Base-by-base conservation (phyloP, 441 rosid species). In the Adansonia rubrostipa region DNA sequence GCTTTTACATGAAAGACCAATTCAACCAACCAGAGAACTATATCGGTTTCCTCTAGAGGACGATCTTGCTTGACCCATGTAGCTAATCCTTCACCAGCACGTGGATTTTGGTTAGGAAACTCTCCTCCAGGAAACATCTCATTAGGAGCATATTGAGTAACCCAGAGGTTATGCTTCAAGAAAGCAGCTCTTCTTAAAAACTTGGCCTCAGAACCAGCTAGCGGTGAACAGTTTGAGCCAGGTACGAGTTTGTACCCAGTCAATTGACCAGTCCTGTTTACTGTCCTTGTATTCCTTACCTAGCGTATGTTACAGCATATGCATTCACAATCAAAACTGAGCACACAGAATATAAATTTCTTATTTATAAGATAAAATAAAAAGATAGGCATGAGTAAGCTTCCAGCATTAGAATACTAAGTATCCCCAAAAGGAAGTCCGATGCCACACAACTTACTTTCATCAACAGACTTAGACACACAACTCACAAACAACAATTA, bases 51-150 rank as follows among this genome's bases (percentile, higher is more conserved):
- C 69, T 86, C 91, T 33, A 88, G 77, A 74, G 86, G 44, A 24
- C 88, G 87, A 74, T 88, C 84, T 78, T 82, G 83, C 80, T 88
- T 83, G 24, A 83, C 89, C 91, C 91, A 88, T 54, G 91, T 84
- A 11, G 88, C 83, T 75, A 88, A 71, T 73, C 91, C 91, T 67
- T 86, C 91, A 4, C 82, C 83, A 73, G 70, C 85, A 14, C 88
- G 88, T 9, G 89, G 91, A 77, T 88, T 88, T 65, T 88, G 91
- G 74, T 88, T 86, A 6, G 91, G 91, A 78, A 88, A 88, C 79
- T 85, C 89, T 65, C 91, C 91, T 36, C 91, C 91, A 5, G 91
- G 91, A 67, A 78, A 85, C 87, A 79, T 84, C 73, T 88, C 88
- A 62, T 80, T 78, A 17, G 28, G 82, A 66, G 86, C 85, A 75